Base-by-base conservation (phyloP, 2,329 filamentous ascomycete species). In the Didymella glomerata region DNA sequence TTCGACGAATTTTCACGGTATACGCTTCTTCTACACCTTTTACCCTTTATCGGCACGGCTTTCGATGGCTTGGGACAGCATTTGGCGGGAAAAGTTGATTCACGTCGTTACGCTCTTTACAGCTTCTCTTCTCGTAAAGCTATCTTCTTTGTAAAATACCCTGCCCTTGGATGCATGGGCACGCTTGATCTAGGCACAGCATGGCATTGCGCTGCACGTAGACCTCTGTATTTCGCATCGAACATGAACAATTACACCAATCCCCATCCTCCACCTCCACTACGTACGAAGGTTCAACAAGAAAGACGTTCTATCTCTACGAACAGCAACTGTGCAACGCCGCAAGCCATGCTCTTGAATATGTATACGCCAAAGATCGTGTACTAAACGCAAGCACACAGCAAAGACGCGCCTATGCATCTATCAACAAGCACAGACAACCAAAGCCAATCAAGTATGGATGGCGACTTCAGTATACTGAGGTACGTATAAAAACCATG, bases 91-190 rank as follows among this genome's bases (percentile, higher is more conserved):
- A 45, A 48, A 48, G 38, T 25, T 47, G 7, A 22, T 41, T 55
- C 41, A 54, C 48, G 57, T 56, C 48, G 48, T 42, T 60, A 55
- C 57, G 48, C 30, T 56, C 57, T 56, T 55, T 52, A 48, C 27
- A 52, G 38, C 22, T 51, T 38, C 22, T 48, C 50, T 14, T 49
- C 25, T 45, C 18, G 18, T 45, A 30, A 42, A 42, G 22, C 22
- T 24, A 38, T 32, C 10, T 46, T 50, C n/a, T 49, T 50, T 59
- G 32, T 59, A 54, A 24, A 59, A 59, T 59, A 59, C 56, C 56
- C 56, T 47, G 41, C 47, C 56, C 41, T 8, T 38, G 16, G 18
- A 49, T 40, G 51, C 46, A 49, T 42, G 47, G 46, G 56, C 47
- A 20, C 14, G 20, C 48, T 47, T 44, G 41, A 44, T n/a, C 18